phyloP scores from a whole-genome alignment of 371 early-diverging fungal genomes.

The Saksenaea vasiformis region DNA sequence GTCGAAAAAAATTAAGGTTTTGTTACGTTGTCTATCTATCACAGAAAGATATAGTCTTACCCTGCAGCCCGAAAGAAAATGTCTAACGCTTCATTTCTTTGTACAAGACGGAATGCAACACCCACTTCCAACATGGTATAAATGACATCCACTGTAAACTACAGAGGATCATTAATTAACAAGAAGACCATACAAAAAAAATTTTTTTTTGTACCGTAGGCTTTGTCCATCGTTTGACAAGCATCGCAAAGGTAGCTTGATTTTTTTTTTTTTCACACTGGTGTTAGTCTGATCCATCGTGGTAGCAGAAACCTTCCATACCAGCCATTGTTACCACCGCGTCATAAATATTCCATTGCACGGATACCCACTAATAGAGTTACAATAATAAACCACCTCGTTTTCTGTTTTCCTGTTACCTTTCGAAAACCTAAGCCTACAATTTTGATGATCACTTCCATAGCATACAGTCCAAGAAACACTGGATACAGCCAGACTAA shows the following conservation, averaged over 20 bases:
- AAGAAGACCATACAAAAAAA: not conserved
- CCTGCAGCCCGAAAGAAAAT: slow-evolving; percentile 46
- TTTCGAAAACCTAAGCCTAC: slow-evolving; percentile 47
- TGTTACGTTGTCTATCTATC: not conserved
- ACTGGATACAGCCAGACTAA: slow-evolving; percentile 31
- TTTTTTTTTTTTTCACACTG: not conserved
- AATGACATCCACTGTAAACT: slow-evolving; percentile 11
- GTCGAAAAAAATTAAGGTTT: not conserved
- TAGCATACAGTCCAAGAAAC: slow-evolving; percentile 38
- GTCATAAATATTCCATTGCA: slow-evolving; percentile 56
- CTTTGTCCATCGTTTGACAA: slow-evolving; percentile 26
- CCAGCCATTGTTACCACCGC: slow-evolving; percentile 32
- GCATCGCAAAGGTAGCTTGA: slow-evolving; percentile 15
- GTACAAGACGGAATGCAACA: slow-evolving; percentile 52
- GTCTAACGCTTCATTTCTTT: slow-evolving; percentile 50
- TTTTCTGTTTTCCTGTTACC: slow-evolving; percentile 17
- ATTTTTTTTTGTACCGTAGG: slow-evolving; percentile 19
- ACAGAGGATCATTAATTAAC: not conserved
- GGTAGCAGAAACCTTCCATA: not conserved
- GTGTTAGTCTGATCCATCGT: not conserved
- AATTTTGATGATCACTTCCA: slow-evolving; percentile 48
- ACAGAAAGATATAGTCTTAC: slow-evolving; percentile 25
- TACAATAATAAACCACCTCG: not conserved
- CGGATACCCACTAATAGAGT: slow-evolving; percentile 38
- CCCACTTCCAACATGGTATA: slow-evolving; percentile 39